Evolutionary conservation across 441 rosid genomes (phyloP), one percentile per base, ranked within the genome.

Genomic region (Arabidopsis lyrata): DNA sequence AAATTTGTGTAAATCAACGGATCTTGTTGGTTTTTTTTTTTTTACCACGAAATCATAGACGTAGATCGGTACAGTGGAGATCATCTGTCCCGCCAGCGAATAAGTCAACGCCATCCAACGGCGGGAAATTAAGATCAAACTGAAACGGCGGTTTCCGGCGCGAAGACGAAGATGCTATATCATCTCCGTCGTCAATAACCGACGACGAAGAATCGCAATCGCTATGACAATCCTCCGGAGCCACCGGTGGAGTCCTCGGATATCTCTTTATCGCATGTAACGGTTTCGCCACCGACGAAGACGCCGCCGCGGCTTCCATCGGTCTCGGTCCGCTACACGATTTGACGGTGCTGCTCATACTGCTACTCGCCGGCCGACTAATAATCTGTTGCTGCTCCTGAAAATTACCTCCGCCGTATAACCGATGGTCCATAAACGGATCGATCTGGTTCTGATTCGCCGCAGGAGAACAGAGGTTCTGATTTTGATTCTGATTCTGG

Each of bases 341-440:
- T 81, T 95, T 96, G 4, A 95, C 98, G 29, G 99, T 95, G 83
- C 98, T 90, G 84, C 99, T 95, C 93, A 87, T 83, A 78, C 93
- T 83, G 86, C 98, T 95, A 48, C 86, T 80, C 24, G 98, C 84
- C 38, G 98, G 96, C 20, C 97, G 91, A 57, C 86, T 83, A 49
- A 73, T 55, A 38, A 68, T 61, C 68, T 62, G 75, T 15, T 61
- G 73, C 16, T 66, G 77, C 8, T 77, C 83, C 8, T 75, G 77
- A 35, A 76, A 72, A 24, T 16, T 66, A 8, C 75, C 78, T 24
- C 81, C 81, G 5, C 80, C 62, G 72, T 81, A 81, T 41, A 89
- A 78, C 74, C 88, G 69, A 24, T 78, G 90, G 61, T 85, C 92
- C 77, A 85, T 59, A 32, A 79, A 77, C 5, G 84, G 84, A 35